Evolutionary conservation across 192 early-diverging fungal genomes (phyloP).

Genomic region (Coemansia sp.): DNA sequence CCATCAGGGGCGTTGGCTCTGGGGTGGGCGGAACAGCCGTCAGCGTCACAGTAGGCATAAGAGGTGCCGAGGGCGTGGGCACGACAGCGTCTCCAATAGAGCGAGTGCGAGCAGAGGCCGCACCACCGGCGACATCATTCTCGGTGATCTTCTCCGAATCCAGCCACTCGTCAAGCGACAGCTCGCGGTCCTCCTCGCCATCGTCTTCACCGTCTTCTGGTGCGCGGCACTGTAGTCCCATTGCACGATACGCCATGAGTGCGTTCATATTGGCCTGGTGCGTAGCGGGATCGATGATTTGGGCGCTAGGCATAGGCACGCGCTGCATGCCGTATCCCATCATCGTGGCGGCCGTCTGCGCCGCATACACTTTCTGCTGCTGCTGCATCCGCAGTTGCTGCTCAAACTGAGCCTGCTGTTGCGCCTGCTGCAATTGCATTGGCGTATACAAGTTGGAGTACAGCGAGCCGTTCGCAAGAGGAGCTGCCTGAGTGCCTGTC

Average conservation of each 20-base stretch:
- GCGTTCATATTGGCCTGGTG: constrained; percentile 53
- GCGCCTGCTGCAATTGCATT: constrained; percentile 41
- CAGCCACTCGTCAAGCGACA: constrained; percentile 57
- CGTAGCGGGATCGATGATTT: constrained; percentile 38
- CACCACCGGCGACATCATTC: constrained; percentile 26
- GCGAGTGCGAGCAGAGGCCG: background rate
- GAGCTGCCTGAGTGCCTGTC: background rate
- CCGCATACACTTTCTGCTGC: constrained; percentile 17
- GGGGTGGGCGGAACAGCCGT: background rate
- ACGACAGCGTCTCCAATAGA: background rate
- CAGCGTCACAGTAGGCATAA: background rate
- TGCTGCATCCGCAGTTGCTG: constrained; percentile 23
- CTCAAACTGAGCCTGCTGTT: constrained; percentile 26
- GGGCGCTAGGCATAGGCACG: constrained; percentile 47
- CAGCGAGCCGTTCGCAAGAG: constrained; percentile 21
- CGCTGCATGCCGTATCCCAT: constrained; percentile 32
- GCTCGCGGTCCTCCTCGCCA: constrained; percentile 22
- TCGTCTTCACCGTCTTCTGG: constrained; percentile 30
- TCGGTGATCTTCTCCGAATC: constrained; percentile 50
- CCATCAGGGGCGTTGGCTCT: constrained; percentile 7
- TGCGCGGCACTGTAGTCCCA: constrained; percentile 56
- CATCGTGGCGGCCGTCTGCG: constrained; percentile 16
- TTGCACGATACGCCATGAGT: constrained; percentile 55
- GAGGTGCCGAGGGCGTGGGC: constrained; percentile 14
- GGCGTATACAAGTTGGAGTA: constrained; percentile 47